Evolutionary conservation across 1,139 yeast genomes (phyloP).

Genomic region (Scheffersomyces titani): DNA sequence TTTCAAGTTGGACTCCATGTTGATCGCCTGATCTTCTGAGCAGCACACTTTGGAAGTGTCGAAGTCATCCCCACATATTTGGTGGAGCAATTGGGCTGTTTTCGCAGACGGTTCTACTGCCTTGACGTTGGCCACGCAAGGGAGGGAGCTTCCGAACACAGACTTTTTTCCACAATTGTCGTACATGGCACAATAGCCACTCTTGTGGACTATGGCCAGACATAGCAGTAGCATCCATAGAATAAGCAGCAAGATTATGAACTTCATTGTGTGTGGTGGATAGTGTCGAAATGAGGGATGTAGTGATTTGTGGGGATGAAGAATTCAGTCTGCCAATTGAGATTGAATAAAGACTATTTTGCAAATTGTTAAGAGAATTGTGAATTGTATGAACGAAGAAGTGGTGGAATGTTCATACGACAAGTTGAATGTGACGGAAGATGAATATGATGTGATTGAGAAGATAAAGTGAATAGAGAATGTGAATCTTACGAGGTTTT

Average conservation of each 20-base stretch:
- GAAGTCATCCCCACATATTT: slow-evolving; percentile 75
- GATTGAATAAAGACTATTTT: background rate
- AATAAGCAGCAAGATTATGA: background rate
- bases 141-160: slow-evolving; percentile 75
- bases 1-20: slow-evolving; percentile 53
- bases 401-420: background rate
- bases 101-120: slow-evolving; percentile 33
- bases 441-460: background rate
- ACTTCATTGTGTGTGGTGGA: background rate
- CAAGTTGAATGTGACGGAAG: background rate
- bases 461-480: background rate
- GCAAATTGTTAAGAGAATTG: background rate
- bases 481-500: background rate
- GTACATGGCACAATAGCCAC: slow-evolving; percentile 59
- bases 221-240: background rate
- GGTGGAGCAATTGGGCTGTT: slow-evolving; percentile 48
- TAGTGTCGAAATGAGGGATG: background rate
- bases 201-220: slow-evolving; percentile 11
- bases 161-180: slow-evolving; percentile 78
- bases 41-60: slow-evolving; percentile 40
- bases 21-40: slow-evolving; percentile 34
- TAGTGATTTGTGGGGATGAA: background rate
- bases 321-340: background rate
- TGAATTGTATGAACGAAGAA: background rate
- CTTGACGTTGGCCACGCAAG: slow-evolving; percentile 62